Evolutionary conservation across 1,284 basidiomycete species (phyloP).

Genomic region (Microbotryomycetes sp.): DNA sequence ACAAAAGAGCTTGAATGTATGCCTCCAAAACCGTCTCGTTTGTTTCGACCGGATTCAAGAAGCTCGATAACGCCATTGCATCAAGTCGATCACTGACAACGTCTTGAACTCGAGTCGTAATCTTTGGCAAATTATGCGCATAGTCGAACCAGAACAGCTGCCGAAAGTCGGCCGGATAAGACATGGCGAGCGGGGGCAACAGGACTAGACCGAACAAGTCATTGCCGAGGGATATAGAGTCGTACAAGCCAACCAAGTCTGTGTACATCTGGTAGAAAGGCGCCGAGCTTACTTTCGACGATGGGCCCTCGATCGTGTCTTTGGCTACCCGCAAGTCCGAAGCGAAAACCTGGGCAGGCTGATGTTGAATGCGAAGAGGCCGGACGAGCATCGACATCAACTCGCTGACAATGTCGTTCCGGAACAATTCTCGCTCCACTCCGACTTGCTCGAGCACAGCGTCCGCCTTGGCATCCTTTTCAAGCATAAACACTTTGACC

Average conservation of each 20-base stretch:
- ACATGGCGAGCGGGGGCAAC: conserved; percentile 65
- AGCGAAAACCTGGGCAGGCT: conserved; percentile 8
- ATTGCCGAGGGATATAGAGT: conserved; percentile 81
- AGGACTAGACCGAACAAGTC: conserved; percentile 65
- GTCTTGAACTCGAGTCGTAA: conserved; percentile 14
- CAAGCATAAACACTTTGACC: conserved; percentile 94
- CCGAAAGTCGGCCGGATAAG: conserved; percentile 76
- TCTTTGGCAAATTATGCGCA: conserved; percentile 45
- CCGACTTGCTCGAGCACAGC: conserved; percentile 44
- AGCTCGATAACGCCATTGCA: neutral
- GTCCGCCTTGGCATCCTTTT: conserved; percentile 48
- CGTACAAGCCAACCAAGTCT: conserved; percentile 81
- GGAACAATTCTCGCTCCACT: conserved; percentile 56
- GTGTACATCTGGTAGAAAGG: conserved; percentile 88
- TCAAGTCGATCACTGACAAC: conserved; percentile 6
- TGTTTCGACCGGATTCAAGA: conserved; percentile 17
- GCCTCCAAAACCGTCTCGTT: conserved; percentile 14
- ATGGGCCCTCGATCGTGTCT: neutral
- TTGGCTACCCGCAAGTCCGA: neutral
- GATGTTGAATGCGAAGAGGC: conserved; percentile 48
- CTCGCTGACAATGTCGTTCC: conserved; percentile 54
- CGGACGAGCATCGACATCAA: conserved; percentile 56
- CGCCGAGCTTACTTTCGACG: conserved; percentile 12
- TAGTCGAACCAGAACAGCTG: conserved; percentile 77
- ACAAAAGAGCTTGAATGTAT: conserved; percentile 20